Evolutionary conservation across 805 yeast genomes (phyloP).

Genomic region (Metschnikowia kunwiensis): DNA sequence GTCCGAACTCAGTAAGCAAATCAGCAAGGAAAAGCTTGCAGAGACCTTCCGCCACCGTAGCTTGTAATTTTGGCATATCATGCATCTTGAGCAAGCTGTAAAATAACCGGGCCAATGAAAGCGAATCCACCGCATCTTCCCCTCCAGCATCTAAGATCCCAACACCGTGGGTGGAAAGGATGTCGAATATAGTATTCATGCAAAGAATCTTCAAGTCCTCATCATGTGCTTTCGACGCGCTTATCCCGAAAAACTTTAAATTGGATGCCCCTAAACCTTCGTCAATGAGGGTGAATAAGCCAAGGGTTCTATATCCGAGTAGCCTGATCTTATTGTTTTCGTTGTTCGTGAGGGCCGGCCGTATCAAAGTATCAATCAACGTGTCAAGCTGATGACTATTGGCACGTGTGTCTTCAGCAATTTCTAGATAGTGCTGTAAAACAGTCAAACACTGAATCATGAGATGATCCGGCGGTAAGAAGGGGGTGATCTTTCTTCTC

Average conservation of each 20-base stretch:
- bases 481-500: constrained; percentile 37
- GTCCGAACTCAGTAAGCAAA: constrained; percentile 51
- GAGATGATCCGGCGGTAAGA: constrained; percentile 44
- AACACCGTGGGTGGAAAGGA: constrained; percentile 73
- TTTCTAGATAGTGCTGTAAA: constrained; percentile 65
- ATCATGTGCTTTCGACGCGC: constrained; percentile 59
- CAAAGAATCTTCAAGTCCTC: constrained; percentile 61
- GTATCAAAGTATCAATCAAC: constrained; percentile 69
- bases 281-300: constrained; percentile 75
- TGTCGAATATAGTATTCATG: constrained; percentile 70
- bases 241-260: constrained; percentile 62
- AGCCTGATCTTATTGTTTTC: constrained; percentile 51
- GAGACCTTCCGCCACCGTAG: constrained; percentile 80
- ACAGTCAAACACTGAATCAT: constrained; percentile 63
- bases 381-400: constrained; percentile 66
- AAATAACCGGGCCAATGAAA: constrained; percentile 65
- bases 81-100: constrained; percentile 59
- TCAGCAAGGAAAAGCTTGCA: constrained; percentile 81
- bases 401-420: constrained; percentile 61
- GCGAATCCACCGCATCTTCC: constrained; percentile 56
- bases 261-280: constrained; percentile 59
- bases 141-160: constrained; percentile 54
- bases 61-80: constrained; percentile 64
- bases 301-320: constrained; percentile 75
- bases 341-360: constrained; percentile 58